Evolutionary conservation across 176 grass and related monocot species (phyloP).

Genomic region (Lolium multiflorum): DNA sequence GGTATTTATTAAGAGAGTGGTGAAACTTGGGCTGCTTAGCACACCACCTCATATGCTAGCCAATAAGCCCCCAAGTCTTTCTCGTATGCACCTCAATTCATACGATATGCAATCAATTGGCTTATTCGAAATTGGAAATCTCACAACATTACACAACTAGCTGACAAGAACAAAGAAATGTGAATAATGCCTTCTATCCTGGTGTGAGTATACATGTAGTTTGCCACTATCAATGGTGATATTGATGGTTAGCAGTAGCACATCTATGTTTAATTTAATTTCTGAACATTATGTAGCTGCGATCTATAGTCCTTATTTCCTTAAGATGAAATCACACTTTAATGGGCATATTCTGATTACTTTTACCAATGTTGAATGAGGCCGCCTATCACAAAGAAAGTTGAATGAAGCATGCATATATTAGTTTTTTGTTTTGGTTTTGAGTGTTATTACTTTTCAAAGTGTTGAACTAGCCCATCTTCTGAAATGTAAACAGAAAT

Average conservation of each 20-base stretch:
- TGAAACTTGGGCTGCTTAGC: too few relatives aligned
- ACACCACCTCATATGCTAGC: too few relatives aligned
- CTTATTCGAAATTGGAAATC: neutral
- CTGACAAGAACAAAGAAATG: constrained; percentile 6
- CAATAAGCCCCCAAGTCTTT: too few relatives aligned
- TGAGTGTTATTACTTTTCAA: neutral
- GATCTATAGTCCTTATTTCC: neutral
- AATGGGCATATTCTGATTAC: neutral
- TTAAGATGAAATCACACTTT: too few relatives aligned
- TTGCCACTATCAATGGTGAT: neutral
- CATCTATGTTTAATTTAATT: neutral
- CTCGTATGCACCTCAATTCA: neutral
- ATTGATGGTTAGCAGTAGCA: neutral
- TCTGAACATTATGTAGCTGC: neutral
- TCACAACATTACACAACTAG: neutral
- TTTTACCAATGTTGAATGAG: neutral
- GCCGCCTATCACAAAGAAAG: too few relatives aligned
- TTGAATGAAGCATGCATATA: neutral
- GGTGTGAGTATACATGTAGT: neutral
- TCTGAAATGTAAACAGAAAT: neutral
- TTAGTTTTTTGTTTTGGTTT: neutral
- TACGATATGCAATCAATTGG: neutral
- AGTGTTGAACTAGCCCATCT: neutral
- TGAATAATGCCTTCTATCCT: neutral
- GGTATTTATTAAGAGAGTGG: too few relatives aligned